Percentiles rank a stretch among this genome's conserved stretches.
These are phyloP conservation scores for Sphaerulina populicola DNA, from an alignment of 2,329 filamentous ascomycete genomes.

Conservation along the genomic window DNA sequence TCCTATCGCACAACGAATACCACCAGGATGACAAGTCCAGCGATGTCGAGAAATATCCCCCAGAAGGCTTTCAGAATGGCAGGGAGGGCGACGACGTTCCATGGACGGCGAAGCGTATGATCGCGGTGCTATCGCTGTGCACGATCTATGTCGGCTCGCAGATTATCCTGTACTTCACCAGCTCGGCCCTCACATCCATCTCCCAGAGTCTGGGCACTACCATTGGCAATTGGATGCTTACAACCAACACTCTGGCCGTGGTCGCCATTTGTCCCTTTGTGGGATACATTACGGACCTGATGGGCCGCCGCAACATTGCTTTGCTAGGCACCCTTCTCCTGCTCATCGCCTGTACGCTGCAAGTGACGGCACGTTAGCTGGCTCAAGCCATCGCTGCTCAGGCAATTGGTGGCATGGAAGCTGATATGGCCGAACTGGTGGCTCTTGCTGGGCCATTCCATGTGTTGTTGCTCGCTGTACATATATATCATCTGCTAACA, in stretches of 20 bases:
- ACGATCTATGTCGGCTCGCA: slow-evolving; percentile 22
- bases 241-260: slow-evolving; percentile 22
- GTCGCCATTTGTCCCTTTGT: slow-evolving; percentile 22
- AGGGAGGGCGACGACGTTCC: slow-evolving; percentile 17
- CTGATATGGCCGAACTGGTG: slow-evolving; percentile 20
- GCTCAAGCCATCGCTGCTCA: slow-evolving; percentile 17
- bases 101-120: slow-evolving; percentile 20
- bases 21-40: slow-evolving; percentile 12
- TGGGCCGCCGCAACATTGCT: slow-evolving; percentile 18
- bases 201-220: slow-evolving; percentile 14
- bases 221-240: slow-evolving; percentile 21
- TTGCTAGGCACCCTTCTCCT: slow-evolving; percentile 17
- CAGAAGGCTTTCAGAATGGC: slow-evolving; percentile 9
- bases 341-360: slow-evolving; percentile 16
- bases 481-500: neutral
- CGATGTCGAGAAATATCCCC: slow-evolving; percentile 16
- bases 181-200: slow-evolving; percentile 15
- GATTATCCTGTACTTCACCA: slow-evolving; percentile 22
- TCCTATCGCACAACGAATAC: slow-evolving; percentile 4
- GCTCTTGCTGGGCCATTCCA: slow-evolving; percentile 19
- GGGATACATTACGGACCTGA: slow-evolving; percentile 20
- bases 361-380: slow-evolving; percentile 16
- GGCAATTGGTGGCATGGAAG: slow-evolving; percentile 20
- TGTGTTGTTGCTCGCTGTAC: no score
- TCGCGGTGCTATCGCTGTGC: slow-evolving; percentile 19